phyloP scores from a whole-genome alignment of 176 grass and related monocot genomes.

The Avena sativa region DNA sequence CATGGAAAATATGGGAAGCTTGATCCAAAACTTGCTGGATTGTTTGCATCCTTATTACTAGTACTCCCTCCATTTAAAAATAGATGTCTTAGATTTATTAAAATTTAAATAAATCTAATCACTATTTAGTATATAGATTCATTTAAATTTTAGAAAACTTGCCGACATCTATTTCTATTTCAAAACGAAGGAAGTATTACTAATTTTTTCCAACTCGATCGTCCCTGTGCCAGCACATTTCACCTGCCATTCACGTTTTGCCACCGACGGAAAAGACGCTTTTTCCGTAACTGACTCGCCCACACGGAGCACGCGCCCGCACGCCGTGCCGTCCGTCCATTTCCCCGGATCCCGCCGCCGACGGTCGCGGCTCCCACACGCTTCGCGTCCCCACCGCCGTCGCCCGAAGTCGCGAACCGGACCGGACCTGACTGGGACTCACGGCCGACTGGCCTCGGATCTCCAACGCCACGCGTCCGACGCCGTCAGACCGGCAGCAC shows the following conservation, averaged over 20 bases:
- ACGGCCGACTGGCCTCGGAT: not conserved
- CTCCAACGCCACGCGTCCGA: slow-evolving; percentile 34
- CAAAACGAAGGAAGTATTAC: no score
- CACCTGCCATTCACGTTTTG: not conserved
- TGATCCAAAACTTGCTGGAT: no score
- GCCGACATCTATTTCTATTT: no score
- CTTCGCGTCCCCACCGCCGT: not conserved
- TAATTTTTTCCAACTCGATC: not conserved
- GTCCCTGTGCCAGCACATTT: not conserved
- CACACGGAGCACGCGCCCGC: not conserved
- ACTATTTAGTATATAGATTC: no score
- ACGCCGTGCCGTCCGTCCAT: slow-evolving; percentile 25
- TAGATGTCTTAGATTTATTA: no score
- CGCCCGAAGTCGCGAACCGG: no score
- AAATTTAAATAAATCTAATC: no score
- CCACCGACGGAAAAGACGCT: not conserved
- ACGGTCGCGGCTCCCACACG: not conserved
- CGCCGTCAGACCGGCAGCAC: slow-evolving; percentile 28
- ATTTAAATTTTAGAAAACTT: no score
- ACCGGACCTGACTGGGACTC: no score
- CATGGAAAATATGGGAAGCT: no score
- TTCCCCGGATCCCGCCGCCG: slow-evolving; percentile 18
- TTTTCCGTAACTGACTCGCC: not conserved
- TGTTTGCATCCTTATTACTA: no score
- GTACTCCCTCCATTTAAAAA: no score